phyloP scores from a whole-genome alignment of 2,329 filamentous ascomycete genomes.

The Chaetothyriales sp. region DNA sequence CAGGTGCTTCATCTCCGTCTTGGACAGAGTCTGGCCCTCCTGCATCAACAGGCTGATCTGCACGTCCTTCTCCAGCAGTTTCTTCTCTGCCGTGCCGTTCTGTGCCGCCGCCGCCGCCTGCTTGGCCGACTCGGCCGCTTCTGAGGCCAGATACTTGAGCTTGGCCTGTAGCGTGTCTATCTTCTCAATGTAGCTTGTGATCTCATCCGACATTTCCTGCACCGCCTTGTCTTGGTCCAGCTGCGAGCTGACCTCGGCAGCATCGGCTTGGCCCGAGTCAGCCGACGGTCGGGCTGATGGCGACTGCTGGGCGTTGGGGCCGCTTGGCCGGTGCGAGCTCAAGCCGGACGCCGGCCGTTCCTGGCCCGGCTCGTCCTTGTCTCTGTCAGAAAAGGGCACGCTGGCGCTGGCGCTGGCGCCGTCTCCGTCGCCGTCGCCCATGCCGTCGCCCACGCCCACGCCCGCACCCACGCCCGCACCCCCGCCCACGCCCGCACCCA shows the following conservation, averaged over 20 bases:
- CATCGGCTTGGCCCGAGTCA: constrained; percentile 14
- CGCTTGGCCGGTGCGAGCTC: not conserved
- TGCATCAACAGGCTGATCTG: constrained; percentile 81
- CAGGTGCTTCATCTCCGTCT: constrained; percentile 72
- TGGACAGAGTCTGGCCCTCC: constrained; percentile 79
- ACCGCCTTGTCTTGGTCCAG: constrained; percentile 6
- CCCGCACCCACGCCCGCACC: too few relatives aligned
- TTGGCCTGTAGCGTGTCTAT: constrained; percentile 90
- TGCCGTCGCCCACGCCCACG: too few relatives aligned
- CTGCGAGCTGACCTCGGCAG: constrained; percentile 8
- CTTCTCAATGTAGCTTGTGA: constrained; percentile 69
- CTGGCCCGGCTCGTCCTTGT: not conserved
- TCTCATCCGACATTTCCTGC: constrained; percentile 45
- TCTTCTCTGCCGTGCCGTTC: constrained; percentile 57
- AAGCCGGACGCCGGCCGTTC: not conserved
- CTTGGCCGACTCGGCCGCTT: constrained; percentile 62
- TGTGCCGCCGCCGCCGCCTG: constrained; percentile 50
- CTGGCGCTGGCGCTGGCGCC: not conserved
- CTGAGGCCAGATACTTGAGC: constrained; percentile 71
- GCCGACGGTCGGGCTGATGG: not conserved
- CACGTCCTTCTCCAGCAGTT: constrained; percentile 76
- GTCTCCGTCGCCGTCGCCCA: not conserved
- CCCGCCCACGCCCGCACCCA: too few relatives aligned
- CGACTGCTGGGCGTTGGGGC: not conserved
- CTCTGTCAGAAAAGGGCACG: not conserved